These are phyloP conservation scores for Sutorius australiensis DNA, from an alignment of 768 basidiomycete species.

Conservation along the genomic window DNA sequence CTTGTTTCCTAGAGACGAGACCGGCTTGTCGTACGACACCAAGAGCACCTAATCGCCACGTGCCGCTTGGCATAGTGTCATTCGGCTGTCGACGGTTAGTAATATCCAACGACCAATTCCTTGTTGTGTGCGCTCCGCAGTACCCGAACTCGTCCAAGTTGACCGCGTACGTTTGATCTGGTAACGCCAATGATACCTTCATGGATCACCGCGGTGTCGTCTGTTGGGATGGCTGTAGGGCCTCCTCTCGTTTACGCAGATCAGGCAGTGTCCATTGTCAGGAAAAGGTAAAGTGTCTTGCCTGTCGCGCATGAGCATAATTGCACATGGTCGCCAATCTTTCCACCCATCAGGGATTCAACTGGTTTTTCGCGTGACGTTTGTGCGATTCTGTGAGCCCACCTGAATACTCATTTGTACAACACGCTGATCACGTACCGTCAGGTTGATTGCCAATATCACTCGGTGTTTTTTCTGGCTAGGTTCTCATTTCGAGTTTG, in stretches of 20 bases:
- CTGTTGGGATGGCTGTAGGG: constrained; percentile 80
- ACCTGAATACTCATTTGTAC: neutral
- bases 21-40: neutral
- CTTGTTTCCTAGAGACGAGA: neutral
- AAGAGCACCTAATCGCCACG: neutral
- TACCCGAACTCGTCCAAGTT: neutral
- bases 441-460: constrained; percentile 77
- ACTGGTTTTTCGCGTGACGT: constrained; percentile 86
- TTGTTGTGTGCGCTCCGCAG: constrained; percentile 3
- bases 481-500: constrained; percentile 71
- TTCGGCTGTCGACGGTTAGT: constrained; percentile 10
- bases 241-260: constrained; percentile 84
- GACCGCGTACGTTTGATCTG: neutral
- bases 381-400: constrained; percentile 71
- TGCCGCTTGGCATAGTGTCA: constrained; percentile 1
- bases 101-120: neutral
- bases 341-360: constrained; percentile 53
- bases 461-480: constrained; percentile 91
- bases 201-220: constrained; percentile 69
- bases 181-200: constrained; percentile 36
- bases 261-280: constrained; percentile 76
- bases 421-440: constrained; percentile 9
- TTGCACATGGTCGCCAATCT: constrained; percentile 5
- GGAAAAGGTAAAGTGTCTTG: constrained; percentile 52
- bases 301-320: neutral